Base-by-base conservation (phyloP, 2,329 filamentous ascomycete genomes). In the Paracamarosporium sp. region DNA sequence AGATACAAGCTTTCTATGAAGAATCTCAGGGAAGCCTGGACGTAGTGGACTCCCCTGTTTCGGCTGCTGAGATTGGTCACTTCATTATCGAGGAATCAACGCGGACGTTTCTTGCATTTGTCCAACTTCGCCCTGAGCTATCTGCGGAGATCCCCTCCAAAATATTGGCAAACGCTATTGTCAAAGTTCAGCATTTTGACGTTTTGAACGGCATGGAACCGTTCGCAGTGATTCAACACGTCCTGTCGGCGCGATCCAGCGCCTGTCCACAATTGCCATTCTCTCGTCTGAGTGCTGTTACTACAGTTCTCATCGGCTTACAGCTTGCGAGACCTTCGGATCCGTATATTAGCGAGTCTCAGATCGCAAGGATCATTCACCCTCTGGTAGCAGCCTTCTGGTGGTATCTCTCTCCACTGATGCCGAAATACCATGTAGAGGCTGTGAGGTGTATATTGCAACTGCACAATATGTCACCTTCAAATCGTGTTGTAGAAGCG, bases 371-470 rank as follows among this genome's bases (percentile, higher is more conserved):
- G 54, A 78, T 96, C 8, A 85, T 94, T 5, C 82, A 86, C 20
- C 83, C 86, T 27, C 79, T 98, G 22, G 88, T 95, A 15, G 81
- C 82, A 1, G 85, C 89, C 55, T 83, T 94, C 0, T 99, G 95
- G 95, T 76, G 80, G 5, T 92, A 91, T 68, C 79, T 99, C 36
- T 91, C 92, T 0, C 89, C 91, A n/a, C 83, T 88, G 12, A 88
- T 89, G 61, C 93, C 93, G 0, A 97, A 97, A 71, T 96, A 94
- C 65, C 95, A 98, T 70, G 93, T 99, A 30, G 96, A 99, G 78
- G 89, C 93, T 17, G 91, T 96, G 8, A 88, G 91, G 56, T 90
- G 88, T 65, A 80, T 99, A 36, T 96, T 95, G 91, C 88, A 92
- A 63, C 80, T 99, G 50, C 93, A 98, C 66, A 86, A 88, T 0